Base-by-base conservation (phyloP, 1,284 basidiomycete genomes). In the Anthracocystis walkeri region DNA sequence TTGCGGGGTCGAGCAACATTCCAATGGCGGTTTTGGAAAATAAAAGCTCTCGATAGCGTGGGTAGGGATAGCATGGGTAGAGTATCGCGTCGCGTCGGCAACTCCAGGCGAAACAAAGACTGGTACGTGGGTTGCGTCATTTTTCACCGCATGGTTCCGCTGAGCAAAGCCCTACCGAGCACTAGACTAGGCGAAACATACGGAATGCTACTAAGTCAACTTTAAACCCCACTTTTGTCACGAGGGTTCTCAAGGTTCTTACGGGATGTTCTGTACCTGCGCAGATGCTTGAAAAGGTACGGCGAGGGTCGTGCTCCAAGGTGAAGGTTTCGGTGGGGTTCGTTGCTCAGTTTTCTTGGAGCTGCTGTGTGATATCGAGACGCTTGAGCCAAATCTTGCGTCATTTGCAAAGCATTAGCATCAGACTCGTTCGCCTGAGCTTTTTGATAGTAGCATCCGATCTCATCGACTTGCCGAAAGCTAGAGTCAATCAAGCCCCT, bases 181-280 rank as follows among this genome's bases (percentile, higher is more conserved):
- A 7, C 7, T 42, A 11, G 7, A 44, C 21, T 38, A 46, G 23
- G 45, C 45, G 45, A 46, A 27, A 46, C 45, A 6, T 8, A 18
- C 5, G 48, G 48, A 49, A 49, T 49, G 48, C 29, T 49, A 23
- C 48, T 29, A 49, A 38, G 35, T 38, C 10, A n/a, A 16, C 29
- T 6, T 31, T 29, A 27, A 4, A 4, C 14, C 7, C 18, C 8
- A 16, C n/a, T 10, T 21, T 8, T 31, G 48, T 3, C n/a, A n/a
- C n/a, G n/a, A n/a, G n/a, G 35, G 14, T 14, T 14, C 2, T 38
- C 12, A 38, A 38, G 29, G 18, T 27, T 49, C 25, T 33, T 27
- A n/a, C 8, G 11, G 10, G 48, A 20, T 20, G 12, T 21, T 38
- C 25, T 48, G 46, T 33, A 49, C 27, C 48, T 49, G 48, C 48